Evolutionary conservation across 169 alveolate genomes (phyloP).

Genomic region (Cryptosporidium parvum): DNA sequence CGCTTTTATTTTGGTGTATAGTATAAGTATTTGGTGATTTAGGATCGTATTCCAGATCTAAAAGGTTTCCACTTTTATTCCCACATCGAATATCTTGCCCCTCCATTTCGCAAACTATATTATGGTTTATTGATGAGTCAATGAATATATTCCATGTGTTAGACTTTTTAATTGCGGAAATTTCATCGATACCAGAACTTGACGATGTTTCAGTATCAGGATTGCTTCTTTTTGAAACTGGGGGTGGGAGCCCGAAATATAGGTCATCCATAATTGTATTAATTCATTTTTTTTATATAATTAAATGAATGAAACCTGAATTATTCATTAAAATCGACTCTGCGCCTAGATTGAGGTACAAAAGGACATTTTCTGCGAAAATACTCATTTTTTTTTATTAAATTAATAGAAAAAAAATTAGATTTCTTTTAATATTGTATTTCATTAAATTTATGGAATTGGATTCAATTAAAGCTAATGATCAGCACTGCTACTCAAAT

Average conservation of each 20-base stretch:
- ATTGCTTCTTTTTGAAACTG: not conserved
- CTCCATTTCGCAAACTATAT: not conserved
- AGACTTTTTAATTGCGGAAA: not conserved
- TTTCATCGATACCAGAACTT: not conserved
- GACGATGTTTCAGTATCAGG: not conserved
- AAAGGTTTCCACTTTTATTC: not conserved
- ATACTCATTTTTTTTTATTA: not conserved
- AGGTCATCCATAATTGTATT: conserved; percentile 18
- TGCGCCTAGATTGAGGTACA: conserved; percentile 46
- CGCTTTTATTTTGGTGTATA: not conserved
- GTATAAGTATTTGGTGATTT: conserved; percentile 28
- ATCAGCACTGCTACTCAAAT: not conserved
- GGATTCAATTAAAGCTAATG: not conserved
- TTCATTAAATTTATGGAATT: conserved; percentile 1
- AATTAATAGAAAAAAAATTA: not conserved
- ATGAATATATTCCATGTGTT: conserved; percentile 23
- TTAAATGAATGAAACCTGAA: not conserved
- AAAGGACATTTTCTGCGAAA: not conserved
- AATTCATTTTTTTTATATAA: not conserved
- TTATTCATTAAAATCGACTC: not conserved
- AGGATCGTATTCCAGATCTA: conserved; percentile 45
- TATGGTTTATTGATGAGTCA: not conserved
- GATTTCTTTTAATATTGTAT: not conserved
- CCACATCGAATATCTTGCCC: not conserved
- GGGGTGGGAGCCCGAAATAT: conserved; percentile 69